These are phyloP conservation scores for Meira miltonrushii DNA, from an alignment of 1,284 basidiomycete species.

Conservation along the genomic window DNA sequence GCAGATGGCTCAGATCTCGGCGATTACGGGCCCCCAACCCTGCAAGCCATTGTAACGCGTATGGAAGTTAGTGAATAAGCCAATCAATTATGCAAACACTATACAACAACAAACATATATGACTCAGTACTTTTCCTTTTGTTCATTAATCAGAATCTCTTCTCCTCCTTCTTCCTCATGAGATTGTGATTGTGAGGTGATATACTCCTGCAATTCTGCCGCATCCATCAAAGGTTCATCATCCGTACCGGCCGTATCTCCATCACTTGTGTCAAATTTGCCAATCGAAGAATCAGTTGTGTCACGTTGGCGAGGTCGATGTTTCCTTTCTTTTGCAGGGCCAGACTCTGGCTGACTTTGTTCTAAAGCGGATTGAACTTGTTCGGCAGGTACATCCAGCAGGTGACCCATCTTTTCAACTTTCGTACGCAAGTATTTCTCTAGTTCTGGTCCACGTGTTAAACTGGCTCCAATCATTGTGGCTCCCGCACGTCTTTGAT, in stretches of 20 bases:
- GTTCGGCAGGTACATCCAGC: slow-evolving; percentile 60
- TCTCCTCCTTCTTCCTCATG: neutral
- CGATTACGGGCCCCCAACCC: too few relatives aligned
- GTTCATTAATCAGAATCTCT: neutral
- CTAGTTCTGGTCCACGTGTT: slow-evolving; percentile 78
- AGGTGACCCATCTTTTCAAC: slow-evolving; percentile 94
- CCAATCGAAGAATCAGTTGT: neutral
- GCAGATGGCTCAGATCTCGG: too few relatives aligned
- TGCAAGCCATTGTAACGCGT: too few relatives aligned
- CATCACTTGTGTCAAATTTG: neutral
- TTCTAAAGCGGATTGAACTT: neutral
- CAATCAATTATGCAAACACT: too few relatives aligned
- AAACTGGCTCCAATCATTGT: slow-evolving; percentile 78
- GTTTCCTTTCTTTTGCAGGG: neutral
- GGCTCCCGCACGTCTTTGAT: slow-evolving; percentile 63
- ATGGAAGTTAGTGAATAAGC: too few relatives aligned
- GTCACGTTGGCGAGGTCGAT: neutral
- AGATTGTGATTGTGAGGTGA: neutral
- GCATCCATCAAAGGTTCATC: neutral
- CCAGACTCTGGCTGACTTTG: too few relatives aligned
- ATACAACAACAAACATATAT: too few relatives aligned
- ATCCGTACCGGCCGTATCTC: slow-evolving; percentile 1
- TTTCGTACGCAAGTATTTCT: slow-evolving; percentile 93
- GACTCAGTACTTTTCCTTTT: neutral
- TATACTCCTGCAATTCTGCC: neutral